These are phyloP conservation scores for Paspalum vaginatum DNA, from an alignment of 176 grass and related monocot species.

Conservation along the genomic window DNA sequence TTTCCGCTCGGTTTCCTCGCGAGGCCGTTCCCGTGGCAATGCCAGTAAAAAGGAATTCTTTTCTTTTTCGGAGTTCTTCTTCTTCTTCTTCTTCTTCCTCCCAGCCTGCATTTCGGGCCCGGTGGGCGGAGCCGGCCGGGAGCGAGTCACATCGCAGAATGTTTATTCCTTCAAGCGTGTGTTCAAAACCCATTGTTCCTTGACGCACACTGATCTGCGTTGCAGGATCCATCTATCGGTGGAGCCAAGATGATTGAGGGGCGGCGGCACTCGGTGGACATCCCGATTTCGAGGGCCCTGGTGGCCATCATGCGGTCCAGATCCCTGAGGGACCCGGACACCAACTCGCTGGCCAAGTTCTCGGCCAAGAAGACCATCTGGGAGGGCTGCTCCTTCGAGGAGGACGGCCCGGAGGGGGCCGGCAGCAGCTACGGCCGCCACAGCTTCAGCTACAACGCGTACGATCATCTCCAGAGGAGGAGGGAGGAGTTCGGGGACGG, in stretches of 20 bases:
- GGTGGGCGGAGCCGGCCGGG: not conserved
- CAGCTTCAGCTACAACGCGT: constrained; percentile 66
- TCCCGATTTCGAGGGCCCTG: constrained; percentile 81
- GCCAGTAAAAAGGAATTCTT: not conserved
- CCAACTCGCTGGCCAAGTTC: constrained; percentile 88
- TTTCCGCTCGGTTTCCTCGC: constrained; percentile 7
- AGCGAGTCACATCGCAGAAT: not conserved
- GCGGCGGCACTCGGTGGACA: constrained; percentile 87
- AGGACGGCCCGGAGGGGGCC: constrained; percentile 33
- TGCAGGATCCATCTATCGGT: constrained; percentile 35
- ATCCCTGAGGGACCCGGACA: constrained; percentile 93
- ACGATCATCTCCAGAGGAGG: constrained; percentile 54
- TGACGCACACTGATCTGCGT: constrained; percentile 14
- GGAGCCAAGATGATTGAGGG: constrained; percentile 67
- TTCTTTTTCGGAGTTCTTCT: too few relatives aligned
- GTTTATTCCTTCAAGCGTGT: not conserved
- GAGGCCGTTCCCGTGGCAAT: constrained; percentile 33
- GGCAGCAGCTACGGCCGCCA: constrained; percentile 50
- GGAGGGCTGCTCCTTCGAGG: constrained; percentile 57
- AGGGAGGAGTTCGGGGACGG: constrained; percentile 57
- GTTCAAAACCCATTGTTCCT: not conserved
- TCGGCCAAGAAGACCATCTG: constrained; percentile 71
- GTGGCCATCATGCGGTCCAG: constrained; percentile 84
- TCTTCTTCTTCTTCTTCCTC: not conserved
- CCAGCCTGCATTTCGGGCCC: not conserved